Evolutionary conservation across 2,329 filamentous ascomycete species (phyloP).

Genomic region (Pseudogymnoascus sp.): DNA sequence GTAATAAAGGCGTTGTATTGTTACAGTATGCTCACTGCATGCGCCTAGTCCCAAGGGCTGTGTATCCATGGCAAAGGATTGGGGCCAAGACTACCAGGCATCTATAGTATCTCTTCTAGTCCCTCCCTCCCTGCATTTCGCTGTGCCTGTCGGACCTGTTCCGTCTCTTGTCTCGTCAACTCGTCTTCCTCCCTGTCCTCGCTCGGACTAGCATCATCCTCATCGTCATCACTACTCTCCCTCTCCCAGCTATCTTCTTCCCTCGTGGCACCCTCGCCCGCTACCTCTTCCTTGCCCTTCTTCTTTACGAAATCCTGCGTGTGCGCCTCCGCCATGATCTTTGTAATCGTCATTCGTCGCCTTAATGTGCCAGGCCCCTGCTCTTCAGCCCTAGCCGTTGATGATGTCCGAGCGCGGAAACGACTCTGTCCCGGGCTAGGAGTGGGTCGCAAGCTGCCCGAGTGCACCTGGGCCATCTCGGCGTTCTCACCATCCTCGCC

Average conservation of each 20-base stretch:
- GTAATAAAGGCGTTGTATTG: background rate
- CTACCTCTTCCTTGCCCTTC: conserved; percentile 33
- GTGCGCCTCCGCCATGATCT: conserved; percentile 75
- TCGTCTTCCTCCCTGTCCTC: conserved; percentile 5
- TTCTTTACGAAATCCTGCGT: conserved; percentile 87
- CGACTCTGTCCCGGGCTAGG: conserved; percentile 35
- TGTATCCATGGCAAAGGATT: background rate
- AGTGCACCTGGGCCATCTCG: background rate
- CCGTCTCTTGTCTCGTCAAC: background rate
- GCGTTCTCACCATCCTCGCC: background rate
- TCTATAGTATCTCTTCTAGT: background rate
- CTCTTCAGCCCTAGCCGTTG: conserved; percentile 4
- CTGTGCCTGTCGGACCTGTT: background rate
- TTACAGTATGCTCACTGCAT: background rate
- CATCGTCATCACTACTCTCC: conserved; percentile 7
- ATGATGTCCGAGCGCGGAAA: conserved; percentile 23
- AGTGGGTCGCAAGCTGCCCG: conserved; percentile 20
- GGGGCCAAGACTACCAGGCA: background rate
- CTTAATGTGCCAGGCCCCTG: background rate
- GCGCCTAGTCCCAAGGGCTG: background rate
- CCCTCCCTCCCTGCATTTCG: background rate
- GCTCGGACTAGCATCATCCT: conserved; percentile 4
- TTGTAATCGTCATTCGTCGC: conserved; percentile 42
- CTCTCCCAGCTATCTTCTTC: background rate
- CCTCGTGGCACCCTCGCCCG: background rate